Evolutionary conservation across 768 basidiomycete genomes (phyloP), one percentile per base, ranked within the genome.

Genomic region (Calocybe gangraenosa): DNA sequence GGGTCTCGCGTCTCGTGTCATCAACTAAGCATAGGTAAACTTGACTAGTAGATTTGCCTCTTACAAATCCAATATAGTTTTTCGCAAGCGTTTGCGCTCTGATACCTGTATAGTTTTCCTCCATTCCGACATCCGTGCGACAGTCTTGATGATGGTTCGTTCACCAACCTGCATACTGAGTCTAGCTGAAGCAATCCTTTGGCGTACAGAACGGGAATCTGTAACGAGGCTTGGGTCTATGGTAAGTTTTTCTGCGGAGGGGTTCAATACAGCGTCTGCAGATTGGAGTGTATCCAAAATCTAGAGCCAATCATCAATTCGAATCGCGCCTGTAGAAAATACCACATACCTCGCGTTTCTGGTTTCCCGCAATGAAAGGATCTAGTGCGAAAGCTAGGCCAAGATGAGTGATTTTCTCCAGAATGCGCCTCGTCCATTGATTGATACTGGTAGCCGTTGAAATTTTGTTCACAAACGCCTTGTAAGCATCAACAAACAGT

Each of bases 341-440:
- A 20, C 67, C 11, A 55, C 25, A 28, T 28, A 87, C 89, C 74
- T 89, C 84, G 42, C 78, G 78, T 53, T 87, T 90, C 60, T 90
- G 87, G n/a, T 62, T 33, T 0, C 74, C 74, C 11, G 78, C 73
- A 33, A 86, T 77, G 7, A 74, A 65, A 42, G 76, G 76, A 45
- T 84, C 86, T 46, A 82, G 64, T 1, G 84, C 82, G 19, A 92
- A 66, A 14, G 82, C 76, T 20, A 84, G 57, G 1, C 79, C 86
- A 19, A 92, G 68, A 51, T 89, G 84, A 2, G 75, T 78, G 13
- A 90, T 59, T 49, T 88, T 88, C 53, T 88, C 82, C 14, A 83
- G 61, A 10, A 88, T 73, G 5, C 82, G 69, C n/a, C 72, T 62
- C 3, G 66, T 70, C 53, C 65, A 61, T 13, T 64, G 64, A 35